Conservation (phyloP, 768 basidiomycete species). For the Sporobolomyces roseus region DNA sequence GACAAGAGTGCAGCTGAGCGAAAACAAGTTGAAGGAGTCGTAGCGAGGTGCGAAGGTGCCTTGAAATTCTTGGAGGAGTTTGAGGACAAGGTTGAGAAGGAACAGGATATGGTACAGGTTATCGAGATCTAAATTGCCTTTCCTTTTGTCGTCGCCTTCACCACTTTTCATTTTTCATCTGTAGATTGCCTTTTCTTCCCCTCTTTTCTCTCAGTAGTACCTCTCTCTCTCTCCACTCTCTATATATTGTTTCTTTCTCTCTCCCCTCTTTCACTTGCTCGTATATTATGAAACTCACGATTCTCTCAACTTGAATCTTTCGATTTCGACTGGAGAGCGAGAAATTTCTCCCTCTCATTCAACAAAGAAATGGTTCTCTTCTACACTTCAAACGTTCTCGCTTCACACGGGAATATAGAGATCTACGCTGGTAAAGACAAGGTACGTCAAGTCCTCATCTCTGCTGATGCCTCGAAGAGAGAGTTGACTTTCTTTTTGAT, state of each 20-base stretch:
- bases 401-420: slow-evolving; percentile 5
- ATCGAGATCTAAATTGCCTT: slow-evolving; percentile 18
- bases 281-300: slow-evolving; percentile 6
- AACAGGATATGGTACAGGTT: slow-evolving; percentile 26
- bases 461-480: no score
- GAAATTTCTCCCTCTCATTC: background rate
- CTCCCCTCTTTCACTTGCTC: background rate
- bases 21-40: slow-evolving; percentile 51
- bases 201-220: background rate
- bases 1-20: slow-evolving; percentile 72
- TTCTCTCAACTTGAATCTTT: no score
- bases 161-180: no score
- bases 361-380: slow-evolving; percentile 58
- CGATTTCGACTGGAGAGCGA: background rate
- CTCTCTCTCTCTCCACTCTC: background rate
- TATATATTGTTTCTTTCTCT: background rate
- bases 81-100: slow-evolving; percentile 29
- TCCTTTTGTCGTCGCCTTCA: background rate
- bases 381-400: slow-evolving; percentile 55
- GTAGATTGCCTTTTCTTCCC: background rate
- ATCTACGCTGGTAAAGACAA: slow-evolving; percentile 70
- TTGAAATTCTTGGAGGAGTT: slow-evolving; percentile 61
- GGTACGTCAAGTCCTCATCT: slow-evolving; percentile 56
- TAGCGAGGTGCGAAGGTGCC: slow-evolving; percentile 72
- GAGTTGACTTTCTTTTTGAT: no score